phyloP scores from a whole-genome alignment of 345 rosid genomes.

The Acer saccharum region DNA sequence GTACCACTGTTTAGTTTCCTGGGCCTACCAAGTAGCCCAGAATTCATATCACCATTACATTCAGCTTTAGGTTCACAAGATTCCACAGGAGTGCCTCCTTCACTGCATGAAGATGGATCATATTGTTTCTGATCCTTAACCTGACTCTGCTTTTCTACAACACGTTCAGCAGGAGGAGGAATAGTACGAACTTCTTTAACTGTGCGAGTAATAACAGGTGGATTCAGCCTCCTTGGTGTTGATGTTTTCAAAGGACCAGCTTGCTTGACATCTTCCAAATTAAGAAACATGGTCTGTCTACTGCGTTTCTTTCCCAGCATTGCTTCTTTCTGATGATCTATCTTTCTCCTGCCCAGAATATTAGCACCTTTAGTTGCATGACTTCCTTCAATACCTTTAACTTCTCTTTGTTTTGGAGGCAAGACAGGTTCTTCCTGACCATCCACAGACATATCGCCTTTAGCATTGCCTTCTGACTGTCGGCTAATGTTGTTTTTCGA shows the following conservation, averaged over 20 bases:
- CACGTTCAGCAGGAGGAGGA: conserved; percentile 50
- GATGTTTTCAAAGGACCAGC: conserved; percentile 69
- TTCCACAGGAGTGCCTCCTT: conserved; percentile 52
- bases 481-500: conserved; percentile 37
- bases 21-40: conserved; percentile 50
- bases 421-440: conserved; percentile 49
- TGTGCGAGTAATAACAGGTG: conserved; percentile 62
- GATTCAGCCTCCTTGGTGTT: conserved; percentile 77
- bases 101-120: conserved; percentile 49
- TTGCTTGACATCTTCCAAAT: conserved; percentile 94
- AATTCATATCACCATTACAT: conserved; percentile 62
- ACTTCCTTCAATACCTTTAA: conserved; percentile 81
- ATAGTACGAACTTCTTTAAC: conserved; percentile 69
- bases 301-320: conserved; percentile 97
- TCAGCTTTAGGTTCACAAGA: conserved; percentile 58
- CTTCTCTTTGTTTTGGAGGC: conserved; percentile 67
- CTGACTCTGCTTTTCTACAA: conserved; percentile 54
- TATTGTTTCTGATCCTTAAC: conserved; percentile 64
- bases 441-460: conserved; percentile 37
- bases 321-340: conserved; percentile 90
- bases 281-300: conserved; percentile 89
- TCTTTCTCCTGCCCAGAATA: conserved; percentile 76
- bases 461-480: conserved; percentile 51
- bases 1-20: conserved; percentile 62
- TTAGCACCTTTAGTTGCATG: conserved; percentile 70